Conservation (phyloP, 768 basidiomycete species). For the Panaeolus papilionaceus region DNA sequence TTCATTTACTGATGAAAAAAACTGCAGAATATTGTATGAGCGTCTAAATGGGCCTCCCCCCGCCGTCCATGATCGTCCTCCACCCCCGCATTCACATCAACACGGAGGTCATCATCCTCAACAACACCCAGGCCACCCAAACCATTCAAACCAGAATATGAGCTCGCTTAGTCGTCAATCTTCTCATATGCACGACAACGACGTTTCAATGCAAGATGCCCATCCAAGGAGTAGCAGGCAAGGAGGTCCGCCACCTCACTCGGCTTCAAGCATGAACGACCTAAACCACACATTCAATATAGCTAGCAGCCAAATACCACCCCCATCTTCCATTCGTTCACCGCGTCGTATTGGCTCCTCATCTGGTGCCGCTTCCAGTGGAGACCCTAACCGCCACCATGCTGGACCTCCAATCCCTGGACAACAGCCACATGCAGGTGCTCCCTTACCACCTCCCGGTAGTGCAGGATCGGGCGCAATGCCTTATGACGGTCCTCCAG, state of each 20-base stretch:
- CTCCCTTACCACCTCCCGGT: slow-evolving; percentile 4
- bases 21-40: slow-evolving; percentile 72
- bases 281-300: not conserved
- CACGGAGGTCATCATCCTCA: slow-evolving; percentile 15
- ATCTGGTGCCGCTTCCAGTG: not conserved
- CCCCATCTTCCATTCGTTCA: slow-evolving; percentile 5
- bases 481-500: slow-evolving; percentile 12
- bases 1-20: slow-evolving; percentile 15
- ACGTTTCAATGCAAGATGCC: slow-evolving; percentile 1
- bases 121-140: slow-evolving; percentile 22
- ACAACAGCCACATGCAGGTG: slow-evolving; percentile 6
- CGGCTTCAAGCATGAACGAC: slow-evolving; percentile 7
- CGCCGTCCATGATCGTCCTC: slow-evolving; percentile 48
- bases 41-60: slow-evolving; percentile 69
- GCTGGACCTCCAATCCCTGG: not conserved
- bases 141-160: slow-evolving; percentile 18
- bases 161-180: not conserved
- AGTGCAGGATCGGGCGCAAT: slow-evolving; percentile 1
- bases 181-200: slow-evolving; percentile 11
- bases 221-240: slow-evolving; percentile 1
- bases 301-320: not conserved
- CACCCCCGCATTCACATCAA: slow-evolving; percentile 39
- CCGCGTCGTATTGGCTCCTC: slow-evolving; percentile 8
- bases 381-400: slow-evolving; percentile 3
- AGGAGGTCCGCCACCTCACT: slow-evolving; percentile 14